These are phyloP conservation scores for Fusarium succisae DNA, from an alignment of 2,329 filamentous ascomycete species.

Conservation along the genomic window DNA sequence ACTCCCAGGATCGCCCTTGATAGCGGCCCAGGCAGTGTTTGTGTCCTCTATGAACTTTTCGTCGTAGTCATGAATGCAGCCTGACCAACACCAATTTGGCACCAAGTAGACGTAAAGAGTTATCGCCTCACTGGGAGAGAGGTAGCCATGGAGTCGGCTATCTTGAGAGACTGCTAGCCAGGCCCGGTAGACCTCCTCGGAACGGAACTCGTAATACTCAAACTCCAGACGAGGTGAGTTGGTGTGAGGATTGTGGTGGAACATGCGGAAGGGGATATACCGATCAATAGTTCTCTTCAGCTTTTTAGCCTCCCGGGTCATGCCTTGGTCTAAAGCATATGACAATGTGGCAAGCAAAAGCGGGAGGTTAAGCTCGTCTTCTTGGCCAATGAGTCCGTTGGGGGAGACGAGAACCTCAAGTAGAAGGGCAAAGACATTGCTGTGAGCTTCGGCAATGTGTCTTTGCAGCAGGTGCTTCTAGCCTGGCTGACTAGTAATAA, in stretches of 20 bases:
- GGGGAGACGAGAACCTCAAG: slow-evolving; percentile 23
- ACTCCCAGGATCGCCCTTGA: not conserved
- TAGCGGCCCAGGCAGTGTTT: not conserved
- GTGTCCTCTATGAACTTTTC: not conserved
- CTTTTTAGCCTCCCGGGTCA: slow-evolving; percentile 31
- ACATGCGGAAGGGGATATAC: slow-evolving; percentile 39
- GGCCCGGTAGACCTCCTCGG: slow-evolving; percentile 39
- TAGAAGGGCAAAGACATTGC: slow-evolving; percentile 37
- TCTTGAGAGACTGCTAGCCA: slow-evolving; percentile 18
- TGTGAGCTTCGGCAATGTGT: slow-evolving; percentile 1
- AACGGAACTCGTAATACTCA: slow-evolving; percentile 33
- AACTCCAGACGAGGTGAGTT: not conserved
- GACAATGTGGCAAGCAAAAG: slow-evolving; percentile 27
- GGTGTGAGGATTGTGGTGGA: slow-evolving; percentile 33
- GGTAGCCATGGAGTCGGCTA: not conserved
- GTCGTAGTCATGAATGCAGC: not conserved
- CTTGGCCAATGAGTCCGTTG: slow-evolving; percentile 30
- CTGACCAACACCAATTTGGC: not conserved
- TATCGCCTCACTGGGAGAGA: not conserved
- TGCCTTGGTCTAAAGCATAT: slow-evolving; percentile 21
- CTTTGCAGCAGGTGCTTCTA: slow-evolving; percentile 13
- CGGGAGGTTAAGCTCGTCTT: slow-evolving; percentile 36
- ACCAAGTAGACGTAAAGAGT: slow-evolving; percentile 16
- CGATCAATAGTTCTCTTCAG: slow-evolving; percentile 26
- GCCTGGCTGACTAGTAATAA: not conserved